Evolutionary conservation across 306 rosid species (phyloP).

Genomic region (Pyrus betulifolia): DNA sequence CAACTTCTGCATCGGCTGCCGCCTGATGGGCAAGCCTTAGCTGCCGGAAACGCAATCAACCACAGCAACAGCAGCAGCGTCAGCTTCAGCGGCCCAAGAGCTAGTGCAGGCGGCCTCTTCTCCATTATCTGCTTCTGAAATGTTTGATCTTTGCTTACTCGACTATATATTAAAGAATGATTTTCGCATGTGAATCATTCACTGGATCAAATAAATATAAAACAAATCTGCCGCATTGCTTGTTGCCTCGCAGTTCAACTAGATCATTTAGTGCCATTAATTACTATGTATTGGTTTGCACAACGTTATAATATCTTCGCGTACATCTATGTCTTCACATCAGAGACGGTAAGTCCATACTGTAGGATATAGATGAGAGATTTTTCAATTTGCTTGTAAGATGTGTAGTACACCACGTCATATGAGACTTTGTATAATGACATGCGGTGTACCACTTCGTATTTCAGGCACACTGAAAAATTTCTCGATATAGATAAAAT

Average conservation of each 20-base stretch:
- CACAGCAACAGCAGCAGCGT: slow-evolving; percentile 19
- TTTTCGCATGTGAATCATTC: neutral
- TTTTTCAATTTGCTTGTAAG: too few relatives aligned
- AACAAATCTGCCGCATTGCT: neutral
- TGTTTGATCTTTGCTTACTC: neutral
- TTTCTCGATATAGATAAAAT: too few relatives aligned
- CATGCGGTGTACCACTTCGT: too few relatives aligned
- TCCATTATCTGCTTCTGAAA: neutral
- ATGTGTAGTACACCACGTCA: too few relatives aligned
- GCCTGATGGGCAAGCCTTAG: slow-evolving; percentile 30
- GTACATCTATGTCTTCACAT: neutral
- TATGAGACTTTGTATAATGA: too few relatives aligned
- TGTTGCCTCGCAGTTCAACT: neutral
- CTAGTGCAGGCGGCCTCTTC: slow-evolving; percentile 11
- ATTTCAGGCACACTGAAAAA: accelerated
- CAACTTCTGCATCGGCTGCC: slow-evolving; percentile 48
- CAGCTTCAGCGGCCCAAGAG: slow-evolving; percentile 10
- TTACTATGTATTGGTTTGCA: slow-evolving; percentile 42
- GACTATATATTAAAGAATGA: too few relatives aligned
- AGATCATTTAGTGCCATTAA: slow-evolving; percentile 28
- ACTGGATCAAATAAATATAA: too few relatives aligned
- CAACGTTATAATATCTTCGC: slow-evolving; percentile 19
- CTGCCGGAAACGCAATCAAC: slow-evolving; percentile 22
- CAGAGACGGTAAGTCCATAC: neutral
- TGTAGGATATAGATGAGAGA: neutral